Conservation (phyloP, 805 yeast genomes). For the Cyberlindnera euphorbiiphila region DNA sequence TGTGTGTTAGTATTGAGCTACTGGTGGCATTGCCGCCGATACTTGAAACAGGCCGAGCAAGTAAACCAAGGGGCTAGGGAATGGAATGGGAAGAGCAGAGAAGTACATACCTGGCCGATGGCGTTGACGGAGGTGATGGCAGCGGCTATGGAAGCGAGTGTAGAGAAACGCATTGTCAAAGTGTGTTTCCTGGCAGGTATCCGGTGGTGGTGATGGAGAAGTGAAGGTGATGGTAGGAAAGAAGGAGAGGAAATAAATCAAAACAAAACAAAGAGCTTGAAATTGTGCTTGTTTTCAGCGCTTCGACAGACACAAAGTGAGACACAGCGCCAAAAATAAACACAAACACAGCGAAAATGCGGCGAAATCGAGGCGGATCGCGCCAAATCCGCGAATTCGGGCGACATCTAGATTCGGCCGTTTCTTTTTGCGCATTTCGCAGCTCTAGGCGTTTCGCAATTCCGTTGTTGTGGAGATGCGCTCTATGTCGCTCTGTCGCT, state of each 20-base stretch:
- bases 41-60: no score
- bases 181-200: not conserved
- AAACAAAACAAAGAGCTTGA: no score
- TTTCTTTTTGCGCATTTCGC: no score
- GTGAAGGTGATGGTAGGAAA: not conserved
- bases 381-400: no score
- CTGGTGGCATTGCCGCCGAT: no score
- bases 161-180: conserved; percentile 22
- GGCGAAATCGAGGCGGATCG: no score
- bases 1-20: conserved; percentile 1
- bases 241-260: not conserved
- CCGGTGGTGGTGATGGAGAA: not conserved
- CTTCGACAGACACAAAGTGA: conserved; percentile 4
- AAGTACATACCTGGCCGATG: conserved; percentile 51
- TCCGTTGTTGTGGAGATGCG: no score
- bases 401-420: no score
- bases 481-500: no score
- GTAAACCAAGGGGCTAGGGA: not conserved
- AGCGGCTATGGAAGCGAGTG: conserved; percentile 36
- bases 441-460: no score
- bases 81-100: conserved; percentile 18
- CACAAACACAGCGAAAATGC: no score
- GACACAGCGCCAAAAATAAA: conserved; percentile 7
- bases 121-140: conserved; percentile 50
- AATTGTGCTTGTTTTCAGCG: conserved; percentile 4